Conservation (phyloP, 106 monocot genomes). For the Allium sativum region DNA sequence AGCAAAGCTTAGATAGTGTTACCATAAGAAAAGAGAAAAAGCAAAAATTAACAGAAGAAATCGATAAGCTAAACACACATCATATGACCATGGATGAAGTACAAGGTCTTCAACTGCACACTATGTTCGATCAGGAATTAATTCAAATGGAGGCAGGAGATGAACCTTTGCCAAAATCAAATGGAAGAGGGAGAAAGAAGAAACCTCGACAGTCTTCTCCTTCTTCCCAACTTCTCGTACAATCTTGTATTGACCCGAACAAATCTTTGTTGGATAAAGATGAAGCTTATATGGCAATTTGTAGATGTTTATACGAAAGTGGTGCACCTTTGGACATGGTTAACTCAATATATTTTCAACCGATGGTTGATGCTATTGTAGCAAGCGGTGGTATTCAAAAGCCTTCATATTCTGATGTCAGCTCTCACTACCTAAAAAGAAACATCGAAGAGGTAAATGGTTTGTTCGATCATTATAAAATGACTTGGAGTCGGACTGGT, state of each 20-base stretch:
- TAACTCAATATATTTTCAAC: conserved; percentile 65
- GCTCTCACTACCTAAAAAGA: conserved; percentile 53
- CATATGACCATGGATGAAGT: background rate
- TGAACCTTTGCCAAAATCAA: conserved; percentile 11
- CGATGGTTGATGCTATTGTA: conserved; percentile 72
- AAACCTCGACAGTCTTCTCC: conserved; percentile 10
- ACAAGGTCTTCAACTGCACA: conserved; percentile 22
- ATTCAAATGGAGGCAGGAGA: conserved; percentile 24
- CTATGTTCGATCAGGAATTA: conserved; percentile 20
- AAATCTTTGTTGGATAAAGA: conserved; percentile 26
- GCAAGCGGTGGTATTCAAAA: conserved; percentile 38
- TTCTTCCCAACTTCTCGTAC: background rate
- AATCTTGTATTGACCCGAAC: background rate
- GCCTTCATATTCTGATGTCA: conserved; percentile 66
- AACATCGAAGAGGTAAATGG: conserved; percentile 42
- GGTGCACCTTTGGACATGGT: conserved; percentile 66
- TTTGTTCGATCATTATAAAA: conserved; percentile 34
- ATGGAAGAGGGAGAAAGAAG: conserved; percentile 30
- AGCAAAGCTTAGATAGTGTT: conserved; percentile 65
- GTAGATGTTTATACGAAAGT: conserved; percentile 60
- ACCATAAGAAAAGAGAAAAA: conserved; percentile 57
- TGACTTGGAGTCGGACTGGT: conserved; percentile 67
- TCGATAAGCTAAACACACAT: conserved; percentile 22
- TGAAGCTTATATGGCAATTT: conserved; percentile 57
- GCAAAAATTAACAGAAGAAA: conserved; percentile 47